Evolutionary conservation across 805 yeast species (phyloP), one percentile per base, ranked within the genome.

Genomic region (Komagataella ulmi): DNA sequence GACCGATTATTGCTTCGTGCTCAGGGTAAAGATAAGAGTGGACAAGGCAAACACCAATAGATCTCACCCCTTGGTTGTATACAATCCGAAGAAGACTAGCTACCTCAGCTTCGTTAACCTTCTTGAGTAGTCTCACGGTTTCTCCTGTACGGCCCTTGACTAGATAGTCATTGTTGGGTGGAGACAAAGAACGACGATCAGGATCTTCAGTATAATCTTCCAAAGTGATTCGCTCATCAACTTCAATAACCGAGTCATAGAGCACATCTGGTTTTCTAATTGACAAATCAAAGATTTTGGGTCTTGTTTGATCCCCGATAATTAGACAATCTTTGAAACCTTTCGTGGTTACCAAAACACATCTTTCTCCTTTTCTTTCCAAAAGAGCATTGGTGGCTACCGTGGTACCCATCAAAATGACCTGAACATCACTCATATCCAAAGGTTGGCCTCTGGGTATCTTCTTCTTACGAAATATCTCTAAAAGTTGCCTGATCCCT

Each of bases 321-420:
- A 73, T 66, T 54, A 91, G 70, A 45, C 86, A 80, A 61, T 91
- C 97, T 57, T 79, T 79, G 67, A 88, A 91, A 0, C 97, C 99
- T 59, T 81, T 84, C 14, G 97, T 87, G 2, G 95, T 88, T 4
- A 90, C 66, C 54, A 91, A 73, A 1, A 93, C 95, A 58, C 95
- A 90, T 36, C 80, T 70, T 53, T 89, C 95, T 50, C 98, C 99
- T 61, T 89, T 89, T 55, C 98, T 75, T 62, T 91, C 98, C 54
- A 91, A 72, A 40, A 93, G 74, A 1, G 98, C 97, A 67, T 91
- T 91, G 6, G 98, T 91, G 1, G 99, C 98, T 8, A 89, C 93
- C 0, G 97, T 90, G 3, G 97, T 89, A 2, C 97, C 97, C 85
- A 90, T 83, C 52, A 96, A 72, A 49, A 89, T 79, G 46, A 82